Percentiles rank a stretch among this genome's conserved stretches.
These are phyloP conservation scores for Arthrobotrys megalospora DNA, from an alignment of 2,329 filamentous ascomycete species.

Conservation along the genomic window DNA sequence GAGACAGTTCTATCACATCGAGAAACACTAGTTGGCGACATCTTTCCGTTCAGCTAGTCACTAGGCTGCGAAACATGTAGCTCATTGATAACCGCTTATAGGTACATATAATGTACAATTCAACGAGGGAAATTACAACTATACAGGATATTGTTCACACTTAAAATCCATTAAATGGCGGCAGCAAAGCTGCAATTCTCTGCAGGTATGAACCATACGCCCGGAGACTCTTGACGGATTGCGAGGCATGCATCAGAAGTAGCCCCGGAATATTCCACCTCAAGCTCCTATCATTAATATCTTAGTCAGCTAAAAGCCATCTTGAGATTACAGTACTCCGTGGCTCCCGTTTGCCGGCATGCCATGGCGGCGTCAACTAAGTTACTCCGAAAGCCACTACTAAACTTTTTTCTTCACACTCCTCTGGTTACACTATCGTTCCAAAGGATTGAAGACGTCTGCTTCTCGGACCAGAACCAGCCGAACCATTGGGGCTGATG, in stretches of 20 bases:
- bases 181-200: slow-evolving; percentile 8
- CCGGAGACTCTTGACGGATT: not conserved
- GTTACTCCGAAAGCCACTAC: slow-evolving; percentile 46
- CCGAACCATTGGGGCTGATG: slow-evolving; percentile 16
- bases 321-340: slow-evolving; percentile 6
- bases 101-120: slow-evolving; percentile 14
- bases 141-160: slow-evolving; percentile 20
- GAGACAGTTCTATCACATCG: slow-evolving; percentile 27
- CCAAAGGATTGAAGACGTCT: slow-evolving; percentile 2
- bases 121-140: slow-evolving; percentile 29
- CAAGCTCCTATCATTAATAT: not conserved
- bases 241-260: not conserved
- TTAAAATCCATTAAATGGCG: slow-evolving; percentile 41
- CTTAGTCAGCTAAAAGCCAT: slow-evolving; percentile 25
- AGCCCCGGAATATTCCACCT: slow-evolving; percentile 5
- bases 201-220: not conserved
- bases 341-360: slow-evolving; percentile 19
- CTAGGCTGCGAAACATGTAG: slow-evolving; percentile 26
- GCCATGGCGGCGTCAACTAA: slow-evolving; percentile 35
- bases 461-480: slow-evolving; percentile 22
- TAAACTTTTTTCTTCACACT: not conserved
- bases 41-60: slow-evolving; percentile 31
- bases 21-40: slow-evolving; percentile 25
- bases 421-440: not conserved
- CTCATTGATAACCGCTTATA: not conserved